phyloP scores from a whole-genome alignment of 768 basidiomycete species.

The Astraeus odoratus region DNA sequence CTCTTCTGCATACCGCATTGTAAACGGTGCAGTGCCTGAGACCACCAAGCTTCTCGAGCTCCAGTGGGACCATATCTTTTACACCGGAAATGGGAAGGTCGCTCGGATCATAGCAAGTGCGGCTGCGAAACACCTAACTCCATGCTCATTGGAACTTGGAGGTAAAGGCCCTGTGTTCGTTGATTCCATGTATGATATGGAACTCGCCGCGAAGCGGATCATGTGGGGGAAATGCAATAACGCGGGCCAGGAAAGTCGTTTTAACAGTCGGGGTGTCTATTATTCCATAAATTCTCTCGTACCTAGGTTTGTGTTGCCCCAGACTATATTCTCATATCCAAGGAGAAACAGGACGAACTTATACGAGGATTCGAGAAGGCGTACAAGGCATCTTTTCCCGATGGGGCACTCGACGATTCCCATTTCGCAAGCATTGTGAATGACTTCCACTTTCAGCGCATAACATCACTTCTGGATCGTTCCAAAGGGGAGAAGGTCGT shows the following conservation, averaged over 20 bases:
- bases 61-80: slow-evolving; percentile 32
- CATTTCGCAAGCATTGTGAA: slow-evolving; percentile 49
- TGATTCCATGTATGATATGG: slow-evolving; percentile 34
- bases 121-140: slow-evolving; percentile 29
- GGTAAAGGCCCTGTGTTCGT: slow-evolving; percentile 44
- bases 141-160: slow-evolving; percentile 24
- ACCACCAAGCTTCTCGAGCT: slow-evolving; percentile 25
- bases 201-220: slow-evolving; percentile 54
- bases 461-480: slow-evolving; percentile 42
- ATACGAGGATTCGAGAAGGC: slow-evolving; percentile 37
- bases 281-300: no score
- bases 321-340: slow-evolving; percentile 39
- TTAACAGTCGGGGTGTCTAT: no score
- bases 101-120: slow-evolving; percentile 19
- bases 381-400: slow-evolving; percentile 45
- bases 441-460: slow-evolving; percentile 44
- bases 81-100: slow-evolving; percentile 29
- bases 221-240: slow-evolving; percentile 63
- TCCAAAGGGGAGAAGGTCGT: slow-evolving; percentile 53
- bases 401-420: slow-evolving; percentile 38
- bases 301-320: slow-evolving; percentile 36
- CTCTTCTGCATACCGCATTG: slow-evolving; percentile 42
- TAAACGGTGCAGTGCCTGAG: slow-evolving; percentile 41
- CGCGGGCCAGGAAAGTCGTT: no score
- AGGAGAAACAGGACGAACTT: slow-evolving; percentile 39